phyloP scores from a whole-genome alignment of 768 basidiomycete species.

The Daedaleopsis nitida region DNA sequence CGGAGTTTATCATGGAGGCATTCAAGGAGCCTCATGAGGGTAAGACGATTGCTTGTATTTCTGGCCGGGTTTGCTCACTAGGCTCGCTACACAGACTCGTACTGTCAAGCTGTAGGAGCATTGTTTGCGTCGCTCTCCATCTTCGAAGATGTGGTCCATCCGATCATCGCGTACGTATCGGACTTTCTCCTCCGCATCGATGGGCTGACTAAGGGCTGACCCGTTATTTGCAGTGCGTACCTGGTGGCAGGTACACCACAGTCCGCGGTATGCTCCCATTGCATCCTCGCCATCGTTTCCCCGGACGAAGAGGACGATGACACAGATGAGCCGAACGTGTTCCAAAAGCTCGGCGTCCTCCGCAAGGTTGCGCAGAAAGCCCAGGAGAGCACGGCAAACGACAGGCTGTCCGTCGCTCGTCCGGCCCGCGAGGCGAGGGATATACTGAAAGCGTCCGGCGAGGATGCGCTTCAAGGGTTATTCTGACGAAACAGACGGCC shows the following conservation, averaged over 20 bases:
- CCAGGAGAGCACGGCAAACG: conserved; percentile 65
- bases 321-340: conserved; percentile 47
- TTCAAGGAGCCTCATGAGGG: conserved; percentile 76
- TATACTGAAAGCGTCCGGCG: conserved; percentile 40
- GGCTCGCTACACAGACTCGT: conserved; percentile 54
- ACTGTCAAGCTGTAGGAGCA: conserved; percentile 61
- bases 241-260: conserved; percentile 70
- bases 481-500: conserved; percentile 4
- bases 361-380: conserved; percentile 73
- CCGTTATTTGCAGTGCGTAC: conserved; percentile 45
- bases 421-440: conserved; percentile 87
- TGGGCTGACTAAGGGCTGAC: background rate
- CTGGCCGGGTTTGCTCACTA: background rate
- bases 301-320: conserved; percentile 45
- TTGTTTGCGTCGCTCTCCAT: conserved; percentile 66
- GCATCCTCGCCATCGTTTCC: conserved; percentile 58
- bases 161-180: conserved; percentile 65
- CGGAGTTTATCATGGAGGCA: conserved; percentile 77
- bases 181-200: background rate
- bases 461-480: conserved; percentile 20
- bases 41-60: conserved; percentile 29
- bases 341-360: conserved; percentile 65
- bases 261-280: conserved; percentile 60
- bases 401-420: conserved; percentile 70
- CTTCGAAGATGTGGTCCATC: conserved; percentile 61